These are phyloP conservation scores for Lasiodiplodia gonubiensis DNA, from an alignment of 2,329 filamentous ascomycete species.

Conservation along the genomic window DNA sequence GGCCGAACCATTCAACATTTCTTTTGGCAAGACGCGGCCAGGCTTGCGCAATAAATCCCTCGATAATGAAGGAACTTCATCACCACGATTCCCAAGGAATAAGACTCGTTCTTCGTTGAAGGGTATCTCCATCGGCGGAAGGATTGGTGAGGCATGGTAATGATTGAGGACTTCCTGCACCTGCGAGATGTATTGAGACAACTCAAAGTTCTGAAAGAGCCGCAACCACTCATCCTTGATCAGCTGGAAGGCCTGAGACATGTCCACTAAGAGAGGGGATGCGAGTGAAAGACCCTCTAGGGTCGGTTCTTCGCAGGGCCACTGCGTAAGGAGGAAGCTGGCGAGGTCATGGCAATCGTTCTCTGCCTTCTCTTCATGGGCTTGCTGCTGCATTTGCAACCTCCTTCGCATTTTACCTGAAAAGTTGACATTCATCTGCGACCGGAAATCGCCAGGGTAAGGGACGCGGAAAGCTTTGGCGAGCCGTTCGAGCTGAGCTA, in stretches of 20 bases:
- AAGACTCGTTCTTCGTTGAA: background rate
- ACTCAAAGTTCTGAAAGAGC: slow-evolving; percentile 55
- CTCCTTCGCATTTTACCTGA: slow-evolving; percentile 32
- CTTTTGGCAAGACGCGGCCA: background rate
- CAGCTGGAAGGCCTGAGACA: slow-evolving; percentile 46
- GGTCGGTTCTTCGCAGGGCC: slow-evolving; percentile 44
- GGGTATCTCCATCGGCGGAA: background rate
- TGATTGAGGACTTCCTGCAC: slow-evolving; percentile 51
- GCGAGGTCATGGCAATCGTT: slow-evolving; percentile 49
- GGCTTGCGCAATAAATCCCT: background rate
- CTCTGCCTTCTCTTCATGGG: slow-evolving; percentile 21
- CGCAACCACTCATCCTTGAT: slow-evolving; percentile 57
- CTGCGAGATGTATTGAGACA: slow-evolving; percentile 51
- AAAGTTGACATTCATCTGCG: slow-evolving; percentile 3
- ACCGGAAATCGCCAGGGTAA: slow-evolving; percentile 31
- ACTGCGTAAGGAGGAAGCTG: slow-evolving; percentile 44
- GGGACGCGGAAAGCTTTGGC: rapidly evolving
- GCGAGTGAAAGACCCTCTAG: background rate
- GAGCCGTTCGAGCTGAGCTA: slow-evolving; percentile 31
- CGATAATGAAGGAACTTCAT: background rate
- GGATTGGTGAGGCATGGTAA: background rate
- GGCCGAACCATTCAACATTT: background rate
- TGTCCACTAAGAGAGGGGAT: slow-evolving; percentile 39
- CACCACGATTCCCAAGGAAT: background rate
- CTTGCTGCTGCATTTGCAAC: slow-evolving; percentile 32